These are phyloP conservation scores for Sphagnurus paluster DNA, from an alignment of 1,284 basidiomycete genomes.

Conservation along the genomic window DNA sequence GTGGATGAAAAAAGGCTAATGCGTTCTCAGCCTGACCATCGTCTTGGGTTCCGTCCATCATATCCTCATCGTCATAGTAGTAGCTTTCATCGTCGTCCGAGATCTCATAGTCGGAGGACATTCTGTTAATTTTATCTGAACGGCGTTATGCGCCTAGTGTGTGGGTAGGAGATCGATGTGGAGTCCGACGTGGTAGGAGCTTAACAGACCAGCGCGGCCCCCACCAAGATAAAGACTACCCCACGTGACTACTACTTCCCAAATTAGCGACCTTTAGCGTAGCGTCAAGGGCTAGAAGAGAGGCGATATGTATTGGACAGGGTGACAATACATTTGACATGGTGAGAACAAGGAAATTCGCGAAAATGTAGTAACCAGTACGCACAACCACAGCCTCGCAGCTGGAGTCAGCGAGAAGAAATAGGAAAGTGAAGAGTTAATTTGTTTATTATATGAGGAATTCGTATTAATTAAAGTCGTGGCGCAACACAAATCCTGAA, in stretches of 20 bases:
- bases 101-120: constrained; percentile 76
- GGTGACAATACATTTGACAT: too few relatives aligned
- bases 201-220: not conserved
- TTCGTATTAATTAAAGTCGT: too few relatives aligned
- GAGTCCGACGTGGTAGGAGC: constrained; percentile 7
- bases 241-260: constrained; percentile 12
- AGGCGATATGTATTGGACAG: too few relatives aligned
- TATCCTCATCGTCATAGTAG: constrained; percentile 71
- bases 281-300: too few relatives aligned
- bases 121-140: constrained; percentile 23
- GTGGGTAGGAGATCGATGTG: constrained; percentile 15
- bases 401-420: not conserved
- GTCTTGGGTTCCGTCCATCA: constrained; percentile 58
- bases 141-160: constrained; percentile 1
- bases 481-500: too few relatives aligned
- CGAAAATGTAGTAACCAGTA: not conserved
- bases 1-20: constrained; percentile 15
- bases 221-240: constrained; percentile 12
- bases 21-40: constrained; percentile 39
- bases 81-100: constrained; percentile 69
- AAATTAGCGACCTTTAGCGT: constrained; percentile 7
- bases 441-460: too few relatives aligned
- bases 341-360: too few relatives aligned
- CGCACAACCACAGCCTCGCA: not conserved
- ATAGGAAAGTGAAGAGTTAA: too few relatives aligned